Percentiles rank a stretch among this genome's conserved stretches.
phyloP scores from a whole-genome alignment of 495 filamentous ascomycete species.

The Neurospora cerealis region DNA sequence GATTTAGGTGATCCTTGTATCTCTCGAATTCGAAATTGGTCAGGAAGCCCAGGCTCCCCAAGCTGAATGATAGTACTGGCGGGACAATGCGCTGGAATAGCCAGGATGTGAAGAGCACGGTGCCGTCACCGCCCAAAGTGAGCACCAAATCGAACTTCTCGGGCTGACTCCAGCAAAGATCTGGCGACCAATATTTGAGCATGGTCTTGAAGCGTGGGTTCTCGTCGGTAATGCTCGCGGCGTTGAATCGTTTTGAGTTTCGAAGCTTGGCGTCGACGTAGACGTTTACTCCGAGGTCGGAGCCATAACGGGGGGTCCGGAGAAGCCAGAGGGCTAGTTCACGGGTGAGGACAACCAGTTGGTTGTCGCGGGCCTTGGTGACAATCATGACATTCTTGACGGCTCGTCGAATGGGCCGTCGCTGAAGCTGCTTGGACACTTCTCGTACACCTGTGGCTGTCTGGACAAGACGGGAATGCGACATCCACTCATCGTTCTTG shows the following conservation, averaged over 20 bases:
- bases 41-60: constrained; percentile 84
- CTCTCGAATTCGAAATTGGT: constrained; percentile 83
- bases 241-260: constrained; percentile 77
- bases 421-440: constrained; percentile 85
- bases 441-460: constrained; percentile 92
- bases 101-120: constrained; percentile 87
- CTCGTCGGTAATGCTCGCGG: constrained; percentile 57
- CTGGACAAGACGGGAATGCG: constrained; percentile 84
- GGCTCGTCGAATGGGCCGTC: constrained; percentile 75
- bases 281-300: constrained; percentile 70
- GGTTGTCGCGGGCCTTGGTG: constrained; percentile 90
- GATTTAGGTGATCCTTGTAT: constrained; percentile 72
- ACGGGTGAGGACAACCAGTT: constrained; percentile 73
- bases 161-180: constrained; percentile 80
- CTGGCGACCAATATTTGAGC: constrained; percentile 88
- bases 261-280: constrained; percentile 90
- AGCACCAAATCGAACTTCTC: constrained; percentile 90
- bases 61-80: constrained; percentile 77
- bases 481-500: constrained; percentile 76
- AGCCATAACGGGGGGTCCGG: constrained; percentile 71
- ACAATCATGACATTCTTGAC: constrained; percentile 92
- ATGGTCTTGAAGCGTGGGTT: constrained; percentile 64
- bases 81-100: constrained; percentile 89
- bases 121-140: constrained; percentile 87
- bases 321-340: constrained; percentile 82